Base-by-base conservation (phyloP, 169 alveolate genomes). In the Babesia ovata region DNA sequence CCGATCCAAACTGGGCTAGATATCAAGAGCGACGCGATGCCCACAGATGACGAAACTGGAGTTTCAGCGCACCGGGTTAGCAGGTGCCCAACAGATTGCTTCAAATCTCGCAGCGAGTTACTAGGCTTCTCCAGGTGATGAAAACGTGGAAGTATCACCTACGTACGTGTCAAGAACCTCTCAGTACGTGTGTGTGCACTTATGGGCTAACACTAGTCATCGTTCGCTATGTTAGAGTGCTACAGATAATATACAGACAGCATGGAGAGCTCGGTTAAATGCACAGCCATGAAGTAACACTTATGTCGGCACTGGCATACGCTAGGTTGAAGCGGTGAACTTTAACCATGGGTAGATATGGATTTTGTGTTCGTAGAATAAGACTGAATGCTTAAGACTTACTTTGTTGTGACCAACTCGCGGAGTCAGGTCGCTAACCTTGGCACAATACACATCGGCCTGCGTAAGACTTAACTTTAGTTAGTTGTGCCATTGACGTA, bases 1-100 rank as follows among this genome's bases (percentile, higher is more conserved):
- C 75, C 77, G 28, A 53, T 21, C 87, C 87, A 79, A 26, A 70
- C 69, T 16, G 75, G 24, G 33, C 70, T 45, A 8, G 87, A 79
- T 10, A 79, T 24, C 50, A 61, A 36, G 9, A 79, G 39, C 16
- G 81, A 62, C 6, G 76, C 33, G 11, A 67, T 50, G 49, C 69
- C 60, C 17, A 79, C 11, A 2, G 72, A 24, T 17, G 74, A 19
- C 0, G 87, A 9, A 10, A 79, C 42, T 8, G 87, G 87, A 6
- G 57, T 54, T 49, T 46, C 76, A 33, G 76, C 63, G 22, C 76
- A 29, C n/a, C 56, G 44, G 16, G 29, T 17, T 22, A 67, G 10
- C 16, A 67, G 66, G 8, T 22, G 29, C 39, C 22, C 26, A 6
- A 65, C 54, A 11, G 13, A 19, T 6, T 26, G 54, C 24, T 54